Conservation (phyloP, 164 flowering plant genomes). For the Saururus chinensis region DNA sequence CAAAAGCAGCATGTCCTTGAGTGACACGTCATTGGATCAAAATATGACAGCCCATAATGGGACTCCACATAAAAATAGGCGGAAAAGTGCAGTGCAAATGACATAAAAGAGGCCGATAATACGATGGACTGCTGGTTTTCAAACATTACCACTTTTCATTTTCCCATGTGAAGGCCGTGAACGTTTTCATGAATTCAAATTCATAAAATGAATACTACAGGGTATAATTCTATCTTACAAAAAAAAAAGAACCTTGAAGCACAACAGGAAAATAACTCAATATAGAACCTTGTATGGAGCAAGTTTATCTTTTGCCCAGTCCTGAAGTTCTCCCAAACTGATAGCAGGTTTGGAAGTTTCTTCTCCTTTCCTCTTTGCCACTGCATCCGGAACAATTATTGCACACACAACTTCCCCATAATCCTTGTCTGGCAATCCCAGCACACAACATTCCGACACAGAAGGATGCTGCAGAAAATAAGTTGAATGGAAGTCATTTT, state of each 20-base stretch:
- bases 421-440: conserved; percentile 79
- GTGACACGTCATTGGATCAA: no score
- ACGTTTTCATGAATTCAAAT: no score
- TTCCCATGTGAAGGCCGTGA: no score
- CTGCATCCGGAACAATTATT: conserved; percentile 53
- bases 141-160: no score
- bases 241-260: background rate
- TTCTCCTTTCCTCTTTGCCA: conserved; percentile 34
- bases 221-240: background rate
- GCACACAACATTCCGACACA: conserved; percentile 80
- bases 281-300: conserved; percentile 84
- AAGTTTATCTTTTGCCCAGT: conserved; percentile 89
- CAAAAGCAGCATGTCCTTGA: no score
- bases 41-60: no score
- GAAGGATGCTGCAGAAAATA: conserved; percentile 50
- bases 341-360: conserved; percentile 57
- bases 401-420: conserved; percentile 87
- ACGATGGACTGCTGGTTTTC: no score
- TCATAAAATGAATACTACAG: background rate
- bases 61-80: no score
- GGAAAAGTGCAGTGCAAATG: no score
- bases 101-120: no score
- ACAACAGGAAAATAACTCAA: background rate
- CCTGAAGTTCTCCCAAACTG: conserved; percentile 59
- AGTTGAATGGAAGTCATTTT: background rate